Evolutionary conservation across 2,329 filamentous ascomycete genomes (phyloP).

Genomic region (Aspergillus pseudoviridinutans): DNA sequence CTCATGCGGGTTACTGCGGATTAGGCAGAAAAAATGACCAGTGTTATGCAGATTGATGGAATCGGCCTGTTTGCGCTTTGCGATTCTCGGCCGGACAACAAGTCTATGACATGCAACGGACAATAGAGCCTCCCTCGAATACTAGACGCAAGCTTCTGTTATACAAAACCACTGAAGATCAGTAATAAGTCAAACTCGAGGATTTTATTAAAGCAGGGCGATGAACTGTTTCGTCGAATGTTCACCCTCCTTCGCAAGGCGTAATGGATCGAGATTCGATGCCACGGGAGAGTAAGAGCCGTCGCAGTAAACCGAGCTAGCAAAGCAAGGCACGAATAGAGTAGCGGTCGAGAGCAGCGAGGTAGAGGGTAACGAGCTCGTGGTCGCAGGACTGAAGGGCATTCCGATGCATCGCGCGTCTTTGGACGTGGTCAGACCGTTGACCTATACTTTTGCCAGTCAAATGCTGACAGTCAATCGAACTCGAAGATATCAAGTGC

Average conservation of each 20-base stretch:
- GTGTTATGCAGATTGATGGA: background rate
- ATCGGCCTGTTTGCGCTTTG: background rate
- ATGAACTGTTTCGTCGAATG: background rate
- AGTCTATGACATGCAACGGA: background rate
- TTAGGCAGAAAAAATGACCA: background rate
- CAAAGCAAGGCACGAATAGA: constrained; percentile 23
- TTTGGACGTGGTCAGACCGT: constrained; percentile 20
- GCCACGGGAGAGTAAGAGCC: background rate
- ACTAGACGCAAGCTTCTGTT: background rate
- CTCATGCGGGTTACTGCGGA: background rate
- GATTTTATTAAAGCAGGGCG: background rate
- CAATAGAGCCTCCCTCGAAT: background rate
- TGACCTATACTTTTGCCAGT: constrained; percentile 19
- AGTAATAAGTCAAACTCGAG: background rate
- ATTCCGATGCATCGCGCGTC: constrained; percentile 34
- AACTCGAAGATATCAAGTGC: background rate
- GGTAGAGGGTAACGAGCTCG: constrained; percentile 17
- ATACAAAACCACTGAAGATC: background rate
- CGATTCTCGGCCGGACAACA: background rate
- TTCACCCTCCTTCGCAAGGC: background rate
- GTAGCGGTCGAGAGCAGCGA: constrained; percentile 11
- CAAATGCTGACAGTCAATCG: constrained; percentile 17
- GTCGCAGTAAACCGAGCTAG: constrained; percentile 7
- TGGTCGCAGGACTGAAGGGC: constrained; percentile 18
- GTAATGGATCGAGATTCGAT: background rate